Evolutionary conservation across 2,329 filamentous ascomycete species (phyloP).

Genomic region (Onygenales sp.): DNA sequence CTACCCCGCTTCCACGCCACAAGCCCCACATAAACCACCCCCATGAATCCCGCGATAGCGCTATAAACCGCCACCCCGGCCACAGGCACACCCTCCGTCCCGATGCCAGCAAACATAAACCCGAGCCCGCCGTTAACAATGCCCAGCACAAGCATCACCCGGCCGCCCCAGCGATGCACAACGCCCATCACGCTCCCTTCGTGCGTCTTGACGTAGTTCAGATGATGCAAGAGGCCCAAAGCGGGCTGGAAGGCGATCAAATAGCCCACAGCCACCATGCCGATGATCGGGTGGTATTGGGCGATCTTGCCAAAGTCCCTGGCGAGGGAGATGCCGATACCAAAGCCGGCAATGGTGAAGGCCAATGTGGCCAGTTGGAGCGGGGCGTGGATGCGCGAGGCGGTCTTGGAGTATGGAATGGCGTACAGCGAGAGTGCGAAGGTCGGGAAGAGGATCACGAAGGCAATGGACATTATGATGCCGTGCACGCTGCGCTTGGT

Average conservation of each 20-base stretch:
- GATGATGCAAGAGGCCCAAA: constrained; percentile 44
- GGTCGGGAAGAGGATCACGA: constrained; percentile 17
- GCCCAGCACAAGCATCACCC: constrained; percentile 41
- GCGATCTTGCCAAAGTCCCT: constrained; percentile 26
- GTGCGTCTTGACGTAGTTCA: constrained; percentile 38
- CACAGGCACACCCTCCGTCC: constrained; percentile 19
- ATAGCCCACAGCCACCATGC: constrained; percentile 40
- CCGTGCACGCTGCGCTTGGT: constrained; percentile 15
- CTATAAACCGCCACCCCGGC: constrained; percentile 36
- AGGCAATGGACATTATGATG: constrained; percentile 18
- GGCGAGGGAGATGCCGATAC: constrained; percentile 43
- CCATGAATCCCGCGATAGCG: constrained; percentile 41
- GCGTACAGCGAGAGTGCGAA: constrained; percentile 13
- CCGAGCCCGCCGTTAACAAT: constrained; percentile 51
- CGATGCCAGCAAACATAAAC: constrained; percentile 37
- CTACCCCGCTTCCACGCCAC: constrained; percentile 5
- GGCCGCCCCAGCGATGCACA: constrained; percentile 47
- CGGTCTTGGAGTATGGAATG: constrained; percentile 8
- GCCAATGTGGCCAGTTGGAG: constrained; percentile 41
- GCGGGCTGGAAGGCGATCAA: constrained; percentile 49
- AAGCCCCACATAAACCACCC: constrained; percentile 29
- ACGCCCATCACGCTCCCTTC: constrained; percentile 34
- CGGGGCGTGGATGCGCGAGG: constrained; percentile 27
- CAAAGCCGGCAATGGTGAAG: constrained; percentile 40
- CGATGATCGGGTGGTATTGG: constrained; percentile 43